Conservation (phyloP, 805 yeast genomes). For the Yarrowia sp. region DNA sequence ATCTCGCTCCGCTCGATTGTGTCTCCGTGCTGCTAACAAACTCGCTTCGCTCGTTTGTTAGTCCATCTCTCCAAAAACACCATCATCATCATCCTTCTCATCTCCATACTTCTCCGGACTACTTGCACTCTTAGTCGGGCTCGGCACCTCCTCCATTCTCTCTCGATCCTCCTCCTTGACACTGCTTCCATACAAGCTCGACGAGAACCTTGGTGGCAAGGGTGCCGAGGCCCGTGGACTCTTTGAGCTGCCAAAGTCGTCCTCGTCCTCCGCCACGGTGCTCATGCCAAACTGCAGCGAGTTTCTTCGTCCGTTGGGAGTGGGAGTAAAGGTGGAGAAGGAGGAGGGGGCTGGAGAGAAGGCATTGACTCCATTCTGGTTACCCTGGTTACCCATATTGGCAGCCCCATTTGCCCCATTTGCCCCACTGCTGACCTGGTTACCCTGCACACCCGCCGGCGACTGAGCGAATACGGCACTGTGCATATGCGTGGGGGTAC, state of each 20-base stretch:
- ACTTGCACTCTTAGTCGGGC: conserved; percentile 31
- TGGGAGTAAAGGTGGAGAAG: conserved; percentile 15
- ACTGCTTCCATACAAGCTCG: background rate
- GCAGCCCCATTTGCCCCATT: too few relatives aligned
- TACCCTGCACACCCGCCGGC: background rate
- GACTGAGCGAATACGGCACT: background rate
- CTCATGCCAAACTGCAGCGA: conserved; percentile 23
- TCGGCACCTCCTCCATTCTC: conserved; percentile 27
- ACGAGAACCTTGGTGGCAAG: conserved; percentile 8
- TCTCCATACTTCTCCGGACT: conserved; percentile 36
- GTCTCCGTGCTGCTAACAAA: too few relatives aligned
- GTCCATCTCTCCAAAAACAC: conserved; percentile 37
- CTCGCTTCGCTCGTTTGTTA: background rate
- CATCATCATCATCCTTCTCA: conserved; percentile 37
- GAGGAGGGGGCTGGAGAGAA: background rate
- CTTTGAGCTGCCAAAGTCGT: conserved; percentile 7
- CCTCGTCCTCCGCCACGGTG: conserved; percentile 27
- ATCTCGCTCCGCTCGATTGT: too few relatives aligned
- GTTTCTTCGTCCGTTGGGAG: conserved; percentile 8
- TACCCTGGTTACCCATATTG: too few relatives aligned
- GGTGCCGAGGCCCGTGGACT: conserved; percentile 28
- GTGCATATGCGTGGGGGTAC: too few relatives aligned
- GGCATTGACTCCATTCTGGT: background rate
- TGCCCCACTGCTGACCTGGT: too few relatives aligned
- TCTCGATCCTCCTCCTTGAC: conserved; percentile 24